Percentiles rank a stretch among this genome's conserved stretches.
Conservation (phyloP, 768 basidiomycete genomes). For the Trametes punicea region DNA sequence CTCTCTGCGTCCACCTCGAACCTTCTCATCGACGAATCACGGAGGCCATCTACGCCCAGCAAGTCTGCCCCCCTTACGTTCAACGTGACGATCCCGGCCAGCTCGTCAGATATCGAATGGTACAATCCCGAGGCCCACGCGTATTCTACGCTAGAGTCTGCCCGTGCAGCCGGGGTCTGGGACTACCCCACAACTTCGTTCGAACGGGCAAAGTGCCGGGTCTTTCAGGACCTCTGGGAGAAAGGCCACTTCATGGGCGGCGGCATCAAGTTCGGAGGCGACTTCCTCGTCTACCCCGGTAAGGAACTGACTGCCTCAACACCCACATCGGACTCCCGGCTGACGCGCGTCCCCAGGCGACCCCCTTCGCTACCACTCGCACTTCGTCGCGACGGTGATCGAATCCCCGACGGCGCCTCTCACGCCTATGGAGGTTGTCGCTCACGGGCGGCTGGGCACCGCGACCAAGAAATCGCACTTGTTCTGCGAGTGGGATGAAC, state of each 20-base stretch:
- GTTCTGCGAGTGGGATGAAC: constrained; percentile 84
- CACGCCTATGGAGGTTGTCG: constrained; percentile 90
- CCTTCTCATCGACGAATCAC: background rate
- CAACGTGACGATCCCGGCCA: constrained; percentile 63
- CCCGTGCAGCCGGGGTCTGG: constrained; percentile 72
- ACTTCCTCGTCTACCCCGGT: constrained; percentile 97
- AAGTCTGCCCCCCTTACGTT: constrained; percentile 31
- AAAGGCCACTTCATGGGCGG: constrained; percentile 85
- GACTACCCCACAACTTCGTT: constrained; percentile 59
- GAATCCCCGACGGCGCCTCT: constrained; percentile 58
- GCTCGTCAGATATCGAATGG: constrained; percentile 67
- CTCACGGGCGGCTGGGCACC: constrained; percentile 92
- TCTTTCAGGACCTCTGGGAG: constrained; percentile 79
- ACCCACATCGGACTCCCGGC: background rate
- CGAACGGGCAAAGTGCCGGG: constrained; percentile 73
- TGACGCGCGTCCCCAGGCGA: constrained; percentile 54
- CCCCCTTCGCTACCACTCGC: constrained; percentile 93
- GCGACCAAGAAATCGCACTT: constrained; percentile 97
- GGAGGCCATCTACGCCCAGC: constrained; percentile 19
- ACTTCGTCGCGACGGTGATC: constrained; percentile 85
- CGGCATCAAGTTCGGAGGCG: constrained; percentile 93
- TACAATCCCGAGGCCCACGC: constrained; percentile 46
- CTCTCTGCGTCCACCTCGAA: background rate
- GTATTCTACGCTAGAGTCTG: constrained; percentile 56
- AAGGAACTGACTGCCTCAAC: constrained; percentile 24